phyloP scores from a whole-genome alignment of 805 yeast species.

The Saturnispora saitoi region DNA sequence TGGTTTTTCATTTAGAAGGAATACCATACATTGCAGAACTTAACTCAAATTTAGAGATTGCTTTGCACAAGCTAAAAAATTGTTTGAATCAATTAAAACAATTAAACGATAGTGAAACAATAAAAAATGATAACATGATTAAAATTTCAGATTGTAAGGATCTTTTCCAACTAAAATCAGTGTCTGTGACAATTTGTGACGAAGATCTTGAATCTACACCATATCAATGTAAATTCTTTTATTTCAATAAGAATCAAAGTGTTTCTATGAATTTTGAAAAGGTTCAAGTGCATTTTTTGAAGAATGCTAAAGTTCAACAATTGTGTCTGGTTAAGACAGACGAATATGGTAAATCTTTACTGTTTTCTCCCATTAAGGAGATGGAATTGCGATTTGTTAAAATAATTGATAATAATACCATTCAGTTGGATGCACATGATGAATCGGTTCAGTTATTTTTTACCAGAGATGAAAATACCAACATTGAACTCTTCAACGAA shows the following conservation, averaged over 20 bases:
- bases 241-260: slow-evolving; percentile 19
- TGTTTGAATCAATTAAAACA: slow-evolving; percentile 16
- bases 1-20: slow-evolving; percentile 16
- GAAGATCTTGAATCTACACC: slow-evolving; percentile 1
- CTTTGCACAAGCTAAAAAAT: slow-evolving; percentile 15
- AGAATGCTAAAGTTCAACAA: slow-evolving; percentile 6
- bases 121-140: slow-evolving; percentile 12
- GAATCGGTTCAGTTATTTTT: slow-evolving; percentile 12
- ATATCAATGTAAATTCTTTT: slow-evolving; percentile 20
- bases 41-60: slow-evolving; percentile 21
- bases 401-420: slow-evolving; percentile 12
- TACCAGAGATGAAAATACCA: slow-evolving; percentile 2
- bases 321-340: slow-evolving; percentile 27
- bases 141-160: slow-evolving; percentile 21
- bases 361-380: slow-evolving; percentile 29
- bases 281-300: slow-evolving; percentile 15
- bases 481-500: neutral
- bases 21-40: slow-evolving; percentile 17
- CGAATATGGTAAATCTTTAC: slow-evolving; percentile 22
- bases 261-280: slow-evolving; percentile 18
- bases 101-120: slow-evolving; percentile 20
- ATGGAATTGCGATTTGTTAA: slow-evolving; percentile 21
- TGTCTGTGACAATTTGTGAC: slow-evolving; percentile 17
- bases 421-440: slow-evolving; percentile 3
- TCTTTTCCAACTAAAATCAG: slow-evolving; percentile 13